Percentiles rank a stretch among this genome's conserved stretches.
Conservation (phyloP, 768 basidiomycete genomes). For the Boletus rubropictus region DNA sequence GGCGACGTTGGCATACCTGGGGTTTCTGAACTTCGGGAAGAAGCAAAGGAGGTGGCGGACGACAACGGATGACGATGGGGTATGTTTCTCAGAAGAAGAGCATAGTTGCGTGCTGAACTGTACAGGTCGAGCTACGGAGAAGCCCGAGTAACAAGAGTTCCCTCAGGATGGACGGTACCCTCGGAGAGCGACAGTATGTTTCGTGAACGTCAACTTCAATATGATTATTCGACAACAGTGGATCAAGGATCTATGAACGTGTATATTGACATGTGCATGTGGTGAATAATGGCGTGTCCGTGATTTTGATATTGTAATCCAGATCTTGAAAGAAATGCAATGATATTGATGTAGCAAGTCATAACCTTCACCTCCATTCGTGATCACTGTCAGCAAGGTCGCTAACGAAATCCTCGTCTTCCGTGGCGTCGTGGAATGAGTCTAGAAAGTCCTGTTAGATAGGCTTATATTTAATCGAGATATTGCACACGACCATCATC, state of each 20-base stretch:
- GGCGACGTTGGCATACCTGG: slow-evolving; percentile 37
- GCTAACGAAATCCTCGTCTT: slow-evolving; percentile 38
- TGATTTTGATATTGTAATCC: slow-evolving; percentile 18
- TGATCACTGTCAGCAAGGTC: slow-evolving; percentile 29
- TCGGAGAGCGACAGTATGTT: background rate
- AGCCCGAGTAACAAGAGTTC: slow-evolving; percentile 11
- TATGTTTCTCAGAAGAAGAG: slow-evolving; percentile 6
- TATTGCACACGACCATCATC: slow-evolving; percentile 35
- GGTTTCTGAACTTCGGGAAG: slow-evolving; percentile 29
- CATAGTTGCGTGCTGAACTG: slow-evolving; percentile 1
- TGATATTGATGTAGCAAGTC: slow-evolving; percentile 11
- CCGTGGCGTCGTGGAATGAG: slow-evolving; percentile 51
- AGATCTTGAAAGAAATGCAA: slow-evolving; percentile 16
- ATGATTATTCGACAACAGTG: slow-evolving; percentile 1
- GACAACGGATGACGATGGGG: slow-evolving; percentile 11
- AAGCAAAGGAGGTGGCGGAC: slow-evolving; percentile 2
- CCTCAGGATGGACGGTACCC: background rate
- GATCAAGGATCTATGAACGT: slow-evolving; percentile 10
- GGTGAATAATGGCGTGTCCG: slow-evolving; percentile 12
- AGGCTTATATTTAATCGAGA: background rate
- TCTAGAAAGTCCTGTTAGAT: slow-evolving; percentile 34
- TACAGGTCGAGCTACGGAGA: slow-evolving; percentile 22
- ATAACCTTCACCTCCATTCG: slow-evolving; percentile 29
- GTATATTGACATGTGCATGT: slow-evolving; percentile 12
- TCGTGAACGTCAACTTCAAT: slow-evolving; percentile 1